phyloP scores from a whole-genome alignment of 2,329 filamentous ascomycete species.

The Xylaria sp. region DNA sequence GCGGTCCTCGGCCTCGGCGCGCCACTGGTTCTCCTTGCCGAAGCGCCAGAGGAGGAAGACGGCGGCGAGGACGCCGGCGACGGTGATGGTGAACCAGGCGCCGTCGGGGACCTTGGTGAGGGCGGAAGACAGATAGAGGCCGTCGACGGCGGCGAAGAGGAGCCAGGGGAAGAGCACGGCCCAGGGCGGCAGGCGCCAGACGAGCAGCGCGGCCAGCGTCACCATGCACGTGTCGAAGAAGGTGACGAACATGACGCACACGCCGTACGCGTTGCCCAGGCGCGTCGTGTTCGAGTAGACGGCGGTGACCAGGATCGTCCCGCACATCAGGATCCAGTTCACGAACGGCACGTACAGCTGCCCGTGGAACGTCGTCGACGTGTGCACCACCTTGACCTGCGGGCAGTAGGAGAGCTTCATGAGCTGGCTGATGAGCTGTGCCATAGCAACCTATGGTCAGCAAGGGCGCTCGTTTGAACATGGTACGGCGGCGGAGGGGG shows the following conservation, averaged over 20 bases:
- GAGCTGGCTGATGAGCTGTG: conserved; percentile 43
- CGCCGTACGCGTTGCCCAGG: conserved; percentile 75
- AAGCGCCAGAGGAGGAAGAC: conserved; percentile 78
- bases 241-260: conserved; percentile 79
- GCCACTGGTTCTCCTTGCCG: conserved; percentile 78
- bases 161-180: conserved; percentile 66
- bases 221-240: conserved; percentile 79
- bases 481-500: too few species aligned
- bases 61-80: conserved; percentile 63
- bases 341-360: conserved; percentile 76
- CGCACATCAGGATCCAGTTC: conserved; percentile 78
- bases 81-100: conserved; percentile 75
- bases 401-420: conserved; percentile 75
- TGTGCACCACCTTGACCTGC: conserved; percentile 74
- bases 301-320: conserved; percentile 72
- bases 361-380: conserved; percentile 69
- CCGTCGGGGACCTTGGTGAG: conserved; percentile 74
- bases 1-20: conserved; percentile 65
- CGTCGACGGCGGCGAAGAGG: conserved; percentile 67
- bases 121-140: conserved; percentile 69
- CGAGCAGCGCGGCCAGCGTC: conserved; percentile 69
- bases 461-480: too few species aligned
- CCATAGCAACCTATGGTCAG: conserved; percentile 16
- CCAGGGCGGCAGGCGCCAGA: conserved; percentile 66
- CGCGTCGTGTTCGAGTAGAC: conserved; percentile 68